phyloP scores from a whole-genome alignment of 306 rosid genomes.

The Trifolium fragiferum region DNA sequence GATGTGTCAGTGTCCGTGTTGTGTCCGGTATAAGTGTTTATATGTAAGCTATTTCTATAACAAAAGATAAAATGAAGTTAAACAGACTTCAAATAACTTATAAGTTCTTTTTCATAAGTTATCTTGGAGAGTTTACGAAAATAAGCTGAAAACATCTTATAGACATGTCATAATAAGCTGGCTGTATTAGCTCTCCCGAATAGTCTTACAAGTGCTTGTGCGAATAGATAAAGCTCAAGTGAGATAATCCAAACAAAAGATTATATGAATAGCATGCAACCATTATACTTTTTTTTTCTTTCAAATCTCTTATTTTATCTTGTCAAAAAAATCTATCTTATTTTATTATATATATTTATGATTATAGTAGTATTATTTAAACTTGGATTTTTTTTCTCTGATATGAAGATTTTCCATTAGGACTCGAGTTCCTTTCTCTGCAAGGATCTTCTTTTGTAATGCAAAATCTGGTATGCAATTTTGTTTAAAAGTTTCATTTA shows the following conservation, averaged over 20 bases:
- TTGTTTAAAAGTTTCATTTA: too few species aligned
- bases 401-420: slow-evolving; percentile 48
- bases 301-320: not conserved
- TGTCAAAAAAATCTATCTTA: not conserved
- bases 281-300: not conserved
- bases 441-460: slow-evolving; percentile 59
- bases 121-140: not conserved
- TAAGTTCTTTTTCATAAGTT: not conserved
- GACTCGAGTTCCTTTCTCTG: slow-evolving; percentile 54
- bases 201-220: not conserved
- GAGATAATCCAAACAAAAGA: not conserved
- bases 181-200: not conserved
- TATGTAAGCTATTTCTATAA: not conserved
- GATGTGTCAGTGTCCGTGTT: too few species aligned
- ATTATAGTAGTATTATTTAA: not conserved
- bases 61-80: not conserved
- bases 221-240: not conserved
- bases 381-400: not conserved
- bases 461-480: slow-evolving; percentile 67
- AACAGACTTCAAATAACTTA: not conserved
- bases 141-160: not conserved
- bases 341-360: not conserved
- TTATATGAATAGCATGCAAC: not conserved
- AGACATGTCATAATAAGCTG: too few species aligned
- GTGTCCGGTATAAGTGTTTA: too few species aligned